Evolutionary conservation across 176 grass and related monocot genomes (phyloP), one percentile per base, ranked within the genome.

Genomic region (Cymbopogon citratus): DNA sequence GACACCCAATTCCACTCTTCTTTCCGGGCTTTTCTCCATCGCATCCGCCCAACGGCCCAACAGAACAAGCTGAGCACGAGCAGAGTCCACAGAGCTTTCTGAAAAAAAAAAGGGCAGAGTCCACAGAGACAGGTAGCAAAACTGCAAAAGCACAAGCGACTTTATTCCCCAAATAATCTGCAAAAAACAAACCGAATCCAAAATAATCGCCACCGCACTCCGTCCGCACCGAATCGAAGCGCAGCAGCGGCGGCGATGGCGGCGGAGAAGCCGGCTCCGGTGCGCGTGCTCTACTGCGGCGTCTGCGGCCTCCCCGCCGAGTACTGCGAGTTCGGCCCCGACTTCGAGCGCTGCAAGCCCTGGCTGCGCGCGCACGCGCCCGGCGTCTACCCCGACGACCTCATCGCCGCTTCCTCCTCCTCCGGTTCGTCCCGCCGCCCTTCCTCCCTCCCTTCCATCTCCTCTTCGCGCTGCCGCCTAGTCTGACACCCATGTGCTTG

Each of bases 281-380:
- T 92, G 83, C 88, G 78, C 69, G 91, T 99, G 68, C 83, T 94
- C 9, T 99, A 94, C 85, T 99, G 93, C 77, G 97, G 91, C 81
- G 91, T 89, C 9, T 96, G 93, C 71, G 87, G 93, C 43, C 92
- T 99, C 49, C 93, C 93, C 19, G 89, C 97, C 0, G 97, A 96
- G 83, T 99, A 99, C 92, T 96, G 97, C 87, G 97, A 99, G 91
- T 99, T 99, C 81, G 91, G 93, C n/a, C 83, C 97, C 35, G 97
- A 99, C 86, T 99, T 99, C 87, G 91, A 96, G 80, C 90, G 88
- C 85, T 99, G 97, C 85, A 99, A 99, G 77, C 97, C 89, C 39
- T 99, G 97, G 97, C 93, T 99, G 18, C 97, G 91, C 82, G 77
- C 79, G 12, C 71, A 99, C 77, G 97, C 89, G 9, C 91, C 97